Base-by-base conservation (phyloP, 2,329 filamentous ascomycete genomes). In the Aspergillus awamori region DNA sequence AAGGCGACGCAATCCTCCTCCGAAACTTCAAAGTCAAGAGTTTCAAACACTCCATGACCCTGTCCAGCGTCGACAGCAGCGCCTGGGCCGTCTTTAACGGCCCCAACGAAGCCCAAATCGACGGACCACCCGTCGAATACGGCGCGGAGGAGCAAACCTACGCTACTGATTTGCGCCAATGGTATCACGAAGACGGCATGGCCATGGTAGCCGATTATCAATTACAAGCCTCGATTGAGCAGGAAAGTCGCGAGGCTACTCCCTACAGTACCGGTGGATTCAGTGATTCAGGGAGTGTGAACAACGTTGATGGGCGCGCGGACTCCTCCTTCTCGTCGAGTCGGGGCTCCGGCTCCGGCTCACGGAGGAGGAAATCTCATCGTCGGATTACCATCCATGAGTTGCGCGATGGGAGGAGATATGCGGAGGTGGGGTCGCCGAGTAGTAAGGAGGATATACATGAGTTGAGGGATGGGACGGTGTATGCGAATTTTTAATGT, bases 31-130 rank as follows among this genome's bases (percentile, higher is more conserved):
- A 77, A 60, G 78, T 82, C 8, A 73, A 77, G 43, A 79, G 71
- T 60, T 69, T 74, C 53, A 71, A 79, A 13, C 74, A 77, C 63
- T 74, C 72, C 6, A 68, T 79, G 55, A 74, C 75, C 60, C 71
- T 83, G 2, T 64, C 79, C 53, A 81, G 78, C 64, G 71, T 69
- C 2, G 72, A 77, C 11, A 72, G 72, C 15, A 82, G 80, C 60
- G 74, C 80, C 10, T 83, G 81, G 81, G 80, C 76, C 8, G 78
- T 82, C 4, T 82, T 82, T 64, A 63, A 69, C 39, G 65, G 41
- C 65, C 65, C 10, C 43, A 59, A n/a, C 67, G 67, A 74, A 22
- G 67, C 71, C 10, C 67, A 72, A 51, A 65, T 77, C 5, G 69
- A 71, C 48, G 78, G 75, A 0, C 75, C 76, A 5, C 78, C 77